Evolutionary conservation across 306 rosid species (phyloP), one percentile per base, ranked within the genome.

Genomic region (Pterocarpus macrocarpus): DNA sequence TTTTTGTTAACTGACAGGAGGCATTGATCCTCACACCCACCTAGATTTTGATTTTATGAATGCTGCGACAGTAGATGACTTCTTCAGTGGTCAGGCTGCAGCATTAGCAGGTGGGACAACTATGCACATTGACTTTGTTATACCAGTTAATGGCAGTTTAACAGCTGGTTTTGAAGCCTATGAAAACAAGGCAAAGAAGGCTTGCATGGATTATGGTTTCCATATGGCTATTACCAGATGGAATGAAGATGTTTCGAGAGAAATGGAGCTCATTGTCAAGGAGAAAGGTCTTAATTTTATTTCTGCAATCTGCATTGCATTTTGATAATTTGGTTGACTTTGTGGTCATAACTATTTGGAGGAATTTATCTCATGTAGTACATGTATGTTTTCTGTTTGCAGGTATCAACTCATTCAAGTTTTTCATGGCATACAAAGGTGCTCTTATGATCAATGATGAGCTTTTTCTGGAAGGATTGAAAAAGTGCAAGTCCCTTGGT

Each of bases 61-160:
- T 64, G 75, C 89, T 17, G 88, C 65, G 72, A 80, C 95, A 0
- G 71, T 84, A 52, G 97, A 93, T 75, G 95, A 95, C 87, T 95
- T 93, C 92, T 93, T 95, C 88, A 87, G 84, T 82, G 97, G 99
- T 71, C 99, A 95, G 87, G 99, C 99, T 35, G 99, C 99, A 15
- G 97, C 97, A 63, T 91, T 95, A 90, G 95, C 97, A 69, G 99
- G 97, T 76, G 99, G 99, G 80, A 95, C 99, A 32, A 95, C 99
- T 12, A 93, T 93, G 99, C 97, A 95, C 81, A 91, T 95, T 57
- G 97, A 95, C 89, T 95, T 95, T 74, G 94, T 91, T 64, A 83
- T 95, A 75, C 99, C 97, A 6, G 83, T 76, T 62, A 28, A 85
- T 68, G 99, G 95, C 67, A 92, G 92, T 85, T 86, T 93, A 83